Conservation (phyloP, 2,329 filamentous ascomycete genomes). For the Chrysoporthe deuterocubensis region DNA sequence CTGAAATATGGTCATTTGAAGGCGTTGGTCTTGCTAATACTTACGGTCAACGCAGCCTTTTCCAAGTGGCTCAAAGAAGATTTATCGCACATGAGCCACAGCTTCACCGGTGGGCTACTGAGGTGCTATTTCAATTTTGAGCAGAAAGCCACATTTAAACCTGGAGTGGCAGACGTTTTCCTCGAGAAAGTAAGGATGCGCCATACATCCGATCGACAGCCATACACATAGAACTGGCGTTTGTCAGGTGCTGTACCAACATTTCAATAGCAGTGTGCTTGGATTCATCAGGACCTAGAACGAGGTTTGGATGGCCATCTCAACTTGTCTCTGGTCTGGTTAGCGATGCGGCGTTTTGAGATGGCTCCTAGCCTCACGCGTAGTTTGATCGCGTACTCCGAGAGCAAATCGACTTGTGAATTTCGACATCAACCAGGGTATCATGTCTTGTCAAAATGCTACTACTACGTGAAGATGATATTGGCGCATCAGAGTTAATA, state of each 20-base stretch:
- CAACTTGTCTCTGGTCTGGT: too few species aligned
- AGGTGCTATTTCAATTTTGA: too few species aligned
- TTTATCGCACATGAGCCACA: too few species aligned
- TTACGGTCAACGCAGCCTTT: neutral
- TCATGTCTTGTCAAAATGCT: neutral
- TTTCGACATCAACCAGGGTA: neutral
- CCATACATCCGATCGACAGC: neutral
- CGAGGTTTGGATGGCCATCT: neutral
- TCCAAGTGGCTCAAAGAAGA: neutral
- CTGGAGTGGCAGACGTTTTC: neutral
- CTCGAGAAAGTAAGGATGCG: neutral
- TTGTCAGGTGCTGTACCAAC: neutral
- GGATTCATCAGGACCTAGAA: neutral
- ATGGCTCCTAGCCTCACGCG: too few species aligned
- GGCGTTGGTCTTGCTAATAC: neutral
- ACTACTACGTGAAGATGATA: neutral
- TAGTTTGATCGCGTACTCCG: neutral
- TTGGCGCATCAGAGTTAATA: neutral
- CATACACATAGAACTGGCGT: neutral
- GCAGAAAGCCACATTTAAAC: neutral
- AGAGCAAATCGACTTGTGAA: neutral
- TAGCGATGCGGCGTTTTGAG: too few species aligned
- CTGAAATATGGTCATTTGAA: neutral
- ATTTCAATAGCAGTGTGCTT: neutral
- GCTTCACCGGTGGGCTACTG: too few species aligned